These are phyloP conservation scores for Cladorrhinum sp. DNA, from an alignment of 2,329 filamentous ascomycete species.

Conservation along the genomic window DNA sequence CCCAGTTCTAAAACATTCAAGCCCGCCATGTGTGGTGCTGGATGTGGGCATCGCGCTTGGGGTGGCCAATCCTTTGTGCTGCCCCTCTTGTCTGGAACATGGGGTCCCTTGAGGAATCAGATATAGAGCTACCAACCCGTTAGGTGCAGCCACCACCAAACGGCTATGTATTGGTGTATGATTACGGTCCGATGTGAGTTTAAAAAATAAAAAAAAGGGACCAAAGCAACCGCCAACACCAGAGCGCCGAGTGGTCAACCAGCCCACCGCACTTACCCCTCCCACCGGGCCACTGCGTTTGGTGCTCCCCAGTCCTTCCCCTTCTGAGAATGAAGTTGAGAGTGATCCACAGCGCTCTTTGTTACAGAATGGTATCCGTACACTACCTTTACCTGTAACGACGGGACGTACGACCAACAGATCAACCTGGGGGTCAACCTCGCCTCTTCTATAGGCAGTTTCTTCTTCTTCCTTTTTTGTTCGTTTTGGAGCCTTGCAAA, in stretches of 20 bases:
- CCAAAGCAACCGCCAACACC: background rate
- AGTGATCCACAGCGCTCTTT: background rate
- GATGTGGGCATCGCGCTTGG: slow-evolving; percentile 16
- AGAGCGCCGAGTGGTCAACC: slow-evolving; percentile 7
- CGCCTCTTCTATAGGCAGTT: background rate
- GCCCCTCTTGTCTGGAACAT: slow-evolving; percentile 11
- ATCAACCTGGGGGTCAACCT: background rate
- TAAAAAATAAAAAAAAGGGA: background rate
- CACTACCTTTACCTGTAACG: background rate
- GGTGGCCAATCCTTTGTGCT: slow-evolving; percentile 16
- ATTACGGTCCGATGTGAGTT: background rate
- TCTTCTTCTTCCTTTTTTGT: background rate
- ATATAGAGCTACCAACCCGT: background rate
- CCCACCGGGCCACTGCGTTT: slow-evolving; percentile 5
- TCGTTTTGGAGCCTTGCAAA: background rate
- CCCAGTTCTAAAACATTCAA: slow-evolving; percentile 17
- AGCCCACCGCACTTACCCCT: slow-evolving; percentile 19
- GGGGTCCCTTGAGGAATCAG: slow-evolving; percentile 3
- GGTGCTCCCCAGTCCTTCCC: slow-evolving; percentile 11
- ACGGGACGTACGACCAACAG: background rate
- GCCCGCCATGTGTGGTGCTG: slow-evolving; percentile 11
- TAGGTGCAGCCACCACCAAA: background rate
- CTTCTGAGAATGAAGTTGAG: background rate
- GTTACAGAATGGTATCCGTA: background rate
- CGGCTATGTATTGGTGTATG: background rate